Percentiles rank a stretch among this genome's conserved stretches.
phyloP scores from a whole-genome alignment of 257 asterid species.

The Solanum virginianum region DNA sequence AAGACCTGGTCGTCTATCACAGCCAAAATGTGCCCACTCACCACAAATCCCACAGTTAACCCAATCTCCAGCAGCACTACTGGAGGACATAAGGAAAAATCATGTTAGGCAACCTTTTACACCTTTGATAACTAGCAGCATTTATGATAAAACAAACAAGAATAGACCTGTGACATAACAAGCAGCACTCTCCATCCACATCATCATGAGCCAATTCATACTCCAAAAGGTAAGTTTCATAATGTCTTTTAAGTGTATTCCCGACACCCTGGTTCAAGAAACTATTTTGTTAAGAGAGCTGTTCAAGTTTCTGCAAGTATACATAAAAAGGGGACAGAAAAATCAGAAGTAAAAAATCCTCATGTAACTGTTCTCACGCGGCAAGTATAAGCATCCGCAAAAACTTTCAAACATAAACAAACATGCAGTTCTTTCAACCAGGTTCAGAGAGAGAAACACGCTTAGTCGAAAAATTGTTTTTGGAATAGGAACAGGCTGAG shows the following conservation, averaged over 20 bases:
- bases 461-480: not conserved
- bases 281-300: not conserved
- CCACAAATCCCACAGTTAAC: slow-evolving; percentile 97
- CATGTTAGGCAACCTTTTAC: slow-evolving; percentile 16
- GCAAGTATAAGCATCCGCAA: not conserved
- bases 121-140: not conserved
- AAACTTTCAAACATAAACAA: not conserved
- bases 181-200: slow-evolving; percentile 98
- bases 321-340: not conserved
- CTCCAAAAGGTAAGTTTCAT: slow-evolving; percentile 92
- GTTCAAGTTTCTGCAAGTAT: not conserved
- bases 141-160: not conserved
- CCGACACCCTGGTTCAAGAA: slow-evolving; percentile 79
- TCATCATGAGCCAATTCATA: slow-evolving; percentile 98
- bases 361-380: not conserved
- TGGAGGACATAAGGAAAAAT: slow-evolving; percentile 18
- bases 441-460: not conserved
- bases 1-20: slow-evolving; percentile 91
- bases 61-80: slow-evolving; percentile 99
- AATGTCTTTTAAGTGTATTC: slow-evolving; percentile 92
- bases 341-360: not conserved
- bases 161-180: slow-evolving; percentile 84
- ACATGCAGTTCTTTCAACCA: not conserved
- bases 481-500: not conserved
- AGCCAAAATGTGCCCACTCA: slow-evolving; percentile 99